Evolutionary conservation across 805 yeast genomes (phyloP), one percentile per base, ranked within the genome.

Genomic region (Sugiyamaella qingdaonensis): DNA sequence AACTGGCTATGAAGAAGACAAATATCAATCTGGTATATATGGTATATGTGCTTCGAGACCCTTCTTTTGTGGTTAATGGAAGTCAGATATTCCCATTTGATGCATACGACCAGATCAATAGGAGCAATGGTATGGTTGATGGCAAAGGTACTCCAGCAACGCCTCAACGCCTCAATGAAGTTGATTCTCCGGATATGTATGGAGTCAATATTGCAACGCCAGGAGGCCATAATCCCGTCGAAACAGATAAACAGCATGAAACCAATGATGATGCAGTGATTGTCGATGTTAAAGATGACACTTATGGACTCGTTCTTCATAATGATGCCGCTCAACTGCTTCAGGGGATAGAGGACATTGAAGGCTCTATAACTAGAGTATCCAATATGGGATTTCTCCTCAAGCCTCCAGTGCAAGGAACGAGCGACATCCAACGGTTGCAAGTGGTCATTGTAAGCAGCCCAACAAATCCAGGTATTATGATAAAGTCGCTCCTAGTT

Each of bases 401-500:
- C 8, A 59, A 60, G 35, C 61, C 63, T 13, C 41, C 53, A 2
- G 42, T 42, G 11, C 44, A 31, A 5, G 52, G 35, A 10, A 52
- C 39, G 14, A 54, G 48, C 29, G 52, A 48, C 31, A 36, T 52
- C 27, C 49, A 41, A 10, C 51, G 48, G 8, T 37, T 57, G 14
- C 62, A 67, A 50, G 58, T 67, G 14, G 53, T 63, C n/a, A 19
- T 67, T 21, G 49, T 66, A 19, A 52, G 58, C 44, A 42, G 61
- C 39, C 62, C 69, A 32, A 50, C 57, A 7, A 16, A 59, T n/a
- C 48, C 57, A 54, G 19, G 56, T 51, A 49, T 56, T 44, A 48
- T 63, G 18, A 58, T 71, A 65, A 65, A 62, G 52, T 63, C 64
- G 10, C 54, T 72, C 2, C 48, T 72, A 31, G 61, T 63, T 10